Percentiles rank a stretch among this genome's conserved stretches.
Evolutionary conservation across 805 yeast species (phyloP).

Genomic region (Sporopachydermia quercuum): DNA sequence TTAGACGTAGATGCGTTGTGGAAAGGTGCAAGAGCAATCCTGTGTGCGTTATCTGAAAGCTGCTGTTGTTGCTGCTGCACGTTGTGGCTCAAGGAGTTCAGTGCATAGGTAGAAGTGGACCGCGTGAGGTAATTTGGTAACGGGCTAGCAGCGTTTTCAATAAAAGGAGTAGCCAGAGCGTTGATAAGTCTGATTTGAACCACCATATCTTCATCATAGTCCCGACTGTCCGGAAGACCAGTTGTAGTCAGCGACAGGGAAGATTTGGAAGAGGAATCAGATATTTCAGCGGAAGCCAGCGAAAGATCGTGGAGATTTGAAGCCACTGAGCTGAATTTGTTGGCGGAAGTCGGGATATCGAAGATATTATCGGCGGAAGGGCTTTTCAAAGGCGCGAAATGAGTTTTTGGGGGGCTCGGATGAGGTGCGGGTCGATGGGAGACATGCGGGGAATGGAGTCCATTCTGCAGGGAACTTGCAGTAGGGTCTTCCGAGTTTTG

Average conservation of each 20-base stretch:
- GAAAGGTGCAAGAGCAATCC: constrained; percentile 22
- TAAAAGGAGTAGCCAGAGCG: constrained; percentile 57
- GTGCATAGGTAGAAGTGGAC: constrained; percentile 6
- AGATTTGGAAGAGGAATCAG: neutral
- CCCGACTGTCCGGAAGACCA: too few species aligned
- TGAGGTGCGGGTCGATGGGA: too few species aligned
- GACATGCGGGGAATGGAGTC: too few species aligned
- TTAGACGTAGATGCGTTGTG: constrained; percentile 58
- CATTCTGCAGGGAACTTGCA: too few species aligned
- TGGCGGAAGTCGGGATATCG: neutral
- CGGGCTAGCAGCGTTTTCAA: constrained; percentile 24
- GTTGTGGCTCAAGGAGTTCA: constrained; percentile 4
- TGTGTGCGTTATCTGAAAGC: constrained; percentile 5
- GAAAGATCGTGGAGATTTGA: constrained; percentile 2
- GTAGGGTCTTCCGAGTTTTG: too few species aligned
- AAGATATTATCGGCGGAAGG: too few species aligned
- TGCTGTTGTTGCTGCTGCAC: constrained; percentile 8
- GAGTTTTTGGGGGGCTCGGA: too few species aligned
- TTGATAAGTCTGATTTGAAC: constrained; percentile 31
- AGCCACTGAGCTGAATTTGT: neutral
- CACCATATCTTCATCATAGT: constrained; percentile 1
- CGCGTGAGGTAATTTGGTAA: constrained; percentile 7
- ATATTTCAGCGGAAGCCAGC: neutral
- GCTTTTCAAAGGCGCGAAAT: too few species aligned
- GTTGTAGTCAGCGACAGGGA: too few species aligned